Base-by-base conservation (phyloP, 345 rosid species). In the Angophora floribunda region DNA sequence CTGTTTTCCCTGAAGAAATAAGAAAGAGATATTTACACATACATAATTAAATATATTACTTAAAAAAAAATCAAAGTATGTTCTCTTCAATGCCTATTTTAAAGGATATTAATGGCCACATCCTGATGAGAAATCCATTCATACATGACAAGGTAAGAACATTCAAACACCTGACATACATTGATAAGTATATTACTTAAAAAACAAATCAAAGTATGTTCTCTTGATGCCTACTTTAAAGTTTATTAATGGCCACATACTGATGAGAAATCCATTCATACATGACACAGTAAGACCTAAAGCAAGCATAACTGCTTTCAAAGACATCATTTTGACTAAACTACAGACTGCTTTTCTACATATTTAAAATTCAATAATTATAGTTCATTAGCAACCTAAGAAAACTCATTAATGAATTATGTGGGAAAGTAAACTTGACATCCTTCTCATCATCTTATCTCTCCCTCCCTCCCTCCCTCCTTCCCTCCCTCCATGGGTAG, bases 1-100 rank as follows among this genome's bases (percentile, higher is more conserved):
- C 99, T 84, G 97, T 92, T 92, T 97, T 97, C 86, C 99, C 99
- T 97, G 94, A 91, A 91, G 92, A 75, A 44, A 17, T 22, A 45
- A 11, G 47, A 80, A 19, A 88, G 36, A 7, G 28, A 50, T 63
- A 67, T 22, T 86, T 59, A 85, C 53, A 52, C 24, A 3, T 26
- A 51, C 13, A 85, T 16, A 41, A 75, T 41, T 22, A 63, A 63
- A 36, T n/a, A 75, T 75, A 44, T 75, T 19, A 75, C 49, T 75
- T 75, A 75, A 75, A 36, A 75, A 75, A 75, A 36, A 75, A 41
- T 75, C 15, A 22, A 87, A 55, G 79, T 28, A 75, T 51, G 17
- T 67, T 78, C 65, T 32, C 55, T 87, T 78, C 32, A 19, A 82
- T 52, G 84, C 86, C 47, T 26, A n/a, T 82, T 85, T 84, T 26